Conservation (phyloP, 1,284 basidiomycete genomes). For the Moesziomyces parantarcticus region DNA sequence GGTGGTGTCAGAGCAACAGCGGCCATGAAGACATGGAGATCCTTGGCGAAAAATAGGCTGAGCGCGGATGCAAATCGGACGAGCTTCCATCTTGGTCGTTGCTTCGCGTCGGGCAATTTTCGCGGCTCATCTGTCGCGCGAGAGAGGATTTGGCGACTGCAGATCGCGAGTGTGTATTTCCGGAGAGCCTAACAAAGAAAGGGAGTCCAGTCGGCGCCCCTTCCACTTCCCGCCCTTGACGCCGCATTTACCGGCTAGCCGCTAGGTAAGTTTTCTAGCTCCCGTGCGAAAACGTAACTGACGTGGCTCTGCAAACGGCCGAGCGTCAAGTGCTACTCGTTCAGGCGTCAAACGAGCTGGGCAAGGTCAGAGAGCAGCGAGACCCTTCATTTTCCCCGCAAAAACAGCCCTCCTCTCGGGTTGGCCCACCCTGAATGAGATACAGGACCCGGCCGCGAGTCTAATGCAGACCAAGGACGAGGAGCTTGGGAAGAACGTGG, state of each 20-base stretch:
- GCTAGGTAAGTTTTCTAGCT: background rate
- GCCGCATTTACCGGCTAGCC: background rate
- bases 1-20: background rate
- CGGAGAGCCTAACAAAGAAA: too few species aligned
- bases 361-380: too few species aligned
- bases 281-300: background rate
- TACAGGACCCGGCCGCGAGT: background rate
- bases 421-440: background rate
- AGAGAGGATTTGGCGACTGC: too few species aligned
- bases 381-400: background rate
- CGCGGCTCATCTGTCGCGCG: background rate
- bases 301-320: background rate
- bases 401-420: background rate
- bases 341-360: background rate
- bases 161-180: too few species aligned
- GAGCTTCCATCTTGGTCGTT: background rate
- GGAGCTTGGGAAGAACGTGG: too few species aligned
- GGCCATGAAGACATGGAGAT: too few species aligned
- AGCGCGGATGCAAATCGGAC: background rate
- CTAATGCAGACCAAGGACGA: background rate
- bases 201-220: too few species aligned
- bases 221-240: too few species aligned
- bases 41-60: background rate
- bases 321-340: background rate
- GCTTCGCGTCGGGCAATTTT: background rate